A percentile compares a stretch with the other conserved stretches of the same genome.
These are phyloP conservation scores for Kwoniella sp. DNA, from an alignment of 768 basidiomycete genomes.

Conservation along the genomic window DNA sequence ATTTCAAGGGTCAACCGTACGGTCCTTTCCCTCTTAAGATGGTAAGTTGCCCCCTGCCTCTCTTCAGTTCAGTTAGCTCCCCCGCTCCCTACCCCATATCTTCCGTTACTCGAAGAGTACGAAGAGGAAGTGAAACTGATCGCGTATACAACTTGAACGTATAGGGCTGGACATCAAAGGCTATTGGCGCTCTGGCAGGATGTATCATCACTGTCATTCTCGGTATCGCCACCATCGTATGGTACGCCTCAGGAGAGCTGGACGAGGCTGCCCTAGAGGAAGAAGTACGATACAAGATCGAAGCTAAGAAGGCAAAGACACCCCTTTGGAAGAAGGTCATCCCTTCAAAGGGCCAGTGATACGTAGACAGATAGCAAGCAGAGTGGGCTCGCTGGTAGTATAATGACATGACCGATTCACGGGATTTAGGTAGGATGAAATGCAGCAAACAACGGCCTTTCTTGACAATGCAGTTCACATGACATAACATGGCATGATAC, in stretches of 20 bases:
- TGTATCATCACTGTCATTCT: conserved; percentile 80
- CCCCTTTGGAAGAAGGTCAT: conserved; percentile 24
- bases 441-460: too few species aligned
- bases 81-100: too few species aligned
- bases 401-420: too few species aligned
- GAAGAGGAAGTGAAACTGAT: too few species aligned
- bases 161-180: conserved; percentile 57
- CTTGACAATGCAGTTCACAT: background rate
- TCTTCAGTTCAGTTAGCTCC: too few species aligned
- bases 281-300: conserved; percentile 65
- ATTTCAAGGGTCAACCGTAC: conserved; percentile 65
- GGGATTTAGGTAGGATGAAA: too few species aligned
- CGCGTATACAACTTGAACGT: too few species aligned
- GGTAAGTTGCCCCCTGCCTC: conserved; percentile 58
- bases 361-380: too few species aligned
- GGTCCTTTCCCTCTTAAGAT: conserved; percentile 70
- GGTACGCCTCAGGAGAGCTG: conserved; percentile 81
- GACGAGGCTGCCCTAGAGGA: conserved; percentile 80
- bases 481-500: conserved; percentile 5
- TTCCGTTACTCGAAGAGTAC: too few species aligned
- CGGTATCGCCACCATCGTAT: conserved; percentile 78
- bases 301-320: conserved; percentile 59
- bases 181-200: conserved; percentile 58
- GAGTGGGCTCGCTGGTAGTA: too few species aligned
- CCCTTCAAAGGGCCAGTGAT: conserved; percentile 10